Conservation (phyloP, 129 eudicot species). For the Lactuca sativa region DNA sequence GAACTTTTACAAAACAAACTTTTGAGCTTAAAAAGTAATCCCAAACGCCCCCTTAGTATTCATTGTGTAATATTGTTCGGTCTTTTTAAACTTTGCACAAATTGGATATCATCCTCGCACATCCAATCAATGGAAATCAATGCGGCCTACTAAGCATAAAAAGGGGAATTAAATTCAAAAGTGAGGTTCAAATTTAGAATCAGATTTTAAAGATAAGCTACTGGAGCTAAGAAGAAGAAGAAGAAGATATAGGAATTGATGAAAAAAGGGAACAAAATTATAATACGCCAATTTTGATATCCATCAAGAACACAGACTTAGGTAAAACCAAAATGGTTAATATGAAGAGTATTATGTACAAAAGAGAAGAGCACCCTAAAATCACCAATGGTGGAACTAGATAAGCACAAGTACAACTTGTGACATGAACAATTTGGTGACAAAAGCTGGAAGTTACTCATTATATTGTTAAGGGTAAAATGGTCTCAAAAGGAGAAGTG, state of each 20-base stretch:
- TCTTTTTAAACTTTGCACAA: background rate
- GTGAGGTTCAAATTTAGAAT: too few species aligned
- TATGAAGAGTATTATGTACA: background rate
- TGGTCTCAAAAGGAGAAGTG: too few species aligned
- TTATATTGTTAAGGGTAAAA: too few species aligned
- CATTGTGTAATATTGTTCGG: constrained; percentile 1
- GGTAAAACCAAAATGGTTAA: too few species aligned
- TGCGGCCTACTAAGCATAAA: background rate
- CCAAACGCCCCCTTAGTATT: too few species aligned
- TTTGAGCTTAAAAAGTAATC: too few species aligned
- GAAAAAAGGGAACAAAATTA: too few species aligned
- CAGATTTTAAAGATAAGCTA: background rate
- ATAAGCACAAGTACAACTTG: background rate
- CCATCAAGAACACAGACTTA: too few species aligned
- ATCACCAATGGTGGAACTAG: background rate
- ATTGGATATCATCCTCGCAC: too few species aligned
- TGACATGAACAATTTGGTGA: background rate
- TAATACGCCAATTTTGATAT: too few species aligned
- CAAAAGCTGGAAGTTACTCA: too few species aligned
- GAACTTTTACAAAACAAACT: too few species aligned
- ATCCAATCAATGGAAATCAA: background rate
- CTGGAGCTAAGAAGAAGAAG: background rate
- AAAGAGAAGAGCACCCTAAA: background rate
- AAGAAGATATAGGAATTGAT: background rate
- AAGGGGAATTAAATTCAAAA: background rate